Evolutionary conservation across 2,329 filamentous ascomycete genomes (phyloP).

Genomic region (Purpureocillium takamizusanense): DNA sequence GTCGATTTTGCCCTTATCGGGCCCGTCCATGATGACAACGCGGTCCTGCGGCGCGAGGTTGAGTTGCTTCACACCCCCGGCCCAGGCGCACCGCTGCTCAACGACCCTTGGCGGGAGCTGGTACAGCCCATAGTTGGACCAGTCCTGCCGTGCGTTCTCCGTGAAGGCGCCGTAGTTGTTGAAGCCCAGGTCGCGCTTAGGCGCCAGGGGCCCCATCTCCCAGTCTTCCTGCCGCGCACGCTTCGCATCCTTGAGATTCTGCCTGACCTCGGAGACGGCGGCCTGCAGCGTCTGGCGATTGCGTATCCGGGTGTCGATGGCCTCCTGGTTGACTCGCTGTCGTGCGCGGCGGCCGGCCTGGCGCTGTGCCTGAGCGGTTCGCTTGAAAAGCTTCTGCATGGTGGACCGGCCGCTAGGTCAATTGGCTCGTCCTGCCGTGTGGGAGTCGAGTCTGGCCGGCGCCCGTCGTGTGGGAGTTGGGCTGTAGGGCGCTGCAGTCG

Average conservation of each 20-base stretch:
- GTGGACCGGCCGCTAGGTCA: background rate
- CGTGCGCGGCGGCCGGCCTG: slow-evolving; percentile 44
- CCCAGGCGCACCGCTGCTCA: slow-evolving; percentile 41
- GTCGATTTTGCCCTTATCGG: slow-evolving; percentile 77
- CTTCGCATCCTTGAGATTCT: slow-evolving; percentile 29
- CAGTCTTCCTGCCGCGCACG: slow-evolving; percentile 64
- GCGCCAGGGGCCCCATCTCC: slow-evolving; percentile 68
- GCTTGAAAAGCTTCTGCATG: slow-evolving; percentile 66
- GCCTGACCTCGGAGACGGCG: slow-evolving; percentile 21
- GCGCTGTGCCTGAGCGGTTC: slow-evolving; percentile 57
- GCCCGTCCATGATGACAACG: slow-evolving; percentile 71
- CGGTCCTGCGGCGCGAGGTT: slow-evolving; percentile 64
- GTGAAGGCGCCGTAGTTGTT: slow-evolving; percentile 49
- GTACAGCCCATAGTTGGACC: slow-evolving; percentile 20
- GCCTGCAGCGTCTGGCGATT: slow-evolving; percentile 20
- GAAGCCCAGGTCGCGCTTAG: slow-evolving; percentile 62
- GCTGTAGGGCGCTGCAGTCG: background rate
- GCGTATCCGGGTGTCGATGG: slow-evolving; percentile 17
- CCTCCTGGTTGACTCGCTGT: slow-evolving; percentile 24
- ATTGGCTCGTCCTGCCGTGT: background rate
- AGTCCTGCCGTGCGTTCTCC: slow-evolving; percentile 26
- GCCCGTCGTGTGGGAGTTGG: background rate
- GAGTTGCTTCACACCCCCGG: slow-evolving; percentile 45
- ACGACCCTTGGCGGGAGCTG: slow-evolving; percentile 22
- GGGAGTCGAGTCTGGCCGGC: too few species aligned